These are phyloP conservation scores for Suhomyces maxii DNA, from an alignment of 1,139 yeast species.

Conservation along the genomic window DNA sequence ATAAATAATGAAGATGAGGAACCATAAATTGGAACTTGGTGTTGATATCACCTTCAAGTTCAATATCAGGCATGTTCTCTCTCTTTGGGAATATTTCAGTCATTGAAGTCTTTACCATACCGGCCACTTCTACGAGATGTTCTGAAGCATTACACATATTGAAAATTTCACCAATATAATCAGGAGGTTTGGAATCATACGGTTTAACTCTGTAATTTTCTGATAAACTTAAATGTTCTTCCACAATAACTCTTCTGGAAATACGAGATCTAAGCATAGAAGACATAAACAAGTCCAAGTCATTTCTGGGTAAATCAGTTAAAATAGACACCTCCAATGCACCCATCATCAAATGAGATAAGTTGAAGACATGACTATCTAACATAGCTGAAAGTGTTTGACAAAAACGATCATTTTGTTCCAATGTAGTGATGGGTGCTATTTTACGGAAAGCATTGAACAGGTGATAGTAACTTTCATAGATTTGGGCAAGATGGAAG, in stretches of 20 bases:
- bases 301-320: conserved; percentile 57
- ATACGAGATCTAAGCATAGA: conserved; percentile 80
- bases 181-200: conserved; percentile 53
- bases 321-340: conserved; percentile 78
- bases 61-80: conserved; percentile 69
- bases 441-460: conserved; percentile 81
- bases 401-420: conserved; percentile 76
- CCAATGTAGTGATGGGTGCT: conserved; percentile 62
- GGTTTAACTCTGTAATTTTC: conserved; percentile 54
- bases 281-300: conserved; percentile 72
- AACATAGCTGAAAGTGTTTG: conserved; percentile 59
- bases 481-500: conserved; percentile 80
- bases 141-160: conserved; percentile 75
- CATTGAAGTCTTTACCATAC: conserved; percentile 44
- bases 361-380: conserved; percentile 74
- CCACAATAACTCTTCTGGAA: conserved; percentile 84
- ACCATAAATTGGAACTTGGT: conserved; percentile 78
- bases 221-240: conserved; percentile 82
- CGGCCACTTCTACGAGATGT: conserved; percentile 56
- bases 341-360: conserved; percentile 92
- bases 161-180: conserved; percentile 84
- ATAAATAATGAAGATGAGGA: conserved; percentile 79
- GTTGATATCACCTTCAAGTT: conserved; percentile 64
- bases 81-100: conserved; percentile 53
- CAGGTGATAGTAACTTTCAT: conserved; percentile 84